Conservation (phyloP, 352 stramenopile genomes). For the Phytophthora nicotianae region DNA sequence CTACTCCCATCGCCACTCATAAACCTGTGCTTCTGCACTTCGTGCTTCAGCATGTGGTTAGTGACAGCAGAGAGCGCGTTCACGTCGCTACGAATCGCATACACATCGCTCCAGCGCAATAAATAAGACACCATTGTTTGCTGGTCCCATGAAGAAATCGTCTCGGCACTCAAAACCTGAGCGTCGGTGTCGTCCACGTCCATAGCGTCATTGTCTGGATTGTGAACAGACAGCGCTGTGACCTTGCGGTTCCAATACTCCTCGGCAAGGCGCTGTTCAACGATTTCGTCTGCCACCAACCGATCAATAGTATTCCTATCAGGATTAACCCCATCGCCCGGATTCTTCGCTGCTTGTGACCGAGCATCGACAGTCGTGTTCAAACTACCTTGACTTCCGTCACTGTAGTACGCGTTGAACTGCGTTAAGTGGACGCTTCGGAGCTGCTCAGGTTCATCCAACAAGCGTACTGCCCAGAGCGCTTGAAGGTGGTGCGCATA, state of each 20-base stretch:
- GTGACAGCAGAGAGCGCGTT: slow-evolving; percentile 42
- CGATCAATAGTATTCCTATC: slow-evolving; percentile 13
- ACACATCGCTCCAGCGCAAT: slow-evolving; percentile 57
- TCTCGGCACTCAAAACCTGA: slow-evolving; percentile 22
- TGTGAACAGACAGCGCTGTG: slow-evolving; percentile 22
- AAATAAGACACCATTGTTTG: slow-evolving; percentile 33
- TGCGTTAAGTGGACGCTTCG: slow-evolving; percentile 65
- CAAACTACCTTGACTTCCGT: slow-evolving; percentile 42
- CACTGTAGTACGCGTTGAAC: slow-evolving; percentile 75
- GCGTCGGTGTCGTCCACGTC: slow-evolving; percentile 4
- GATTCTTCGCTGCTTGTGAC: slow-evolving; percentile 4
- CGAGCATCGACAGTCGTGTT: slow-evolving; percentile 17
- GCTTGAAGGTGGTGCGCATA: slow-evolving; percentile 64
- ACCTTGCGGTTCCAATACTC: slow-evolving; percentile 56
- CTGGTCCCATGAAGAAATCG: slow-evolving; percentile 47
- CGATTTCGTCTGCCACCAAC: slow-evolving; percentile 24
- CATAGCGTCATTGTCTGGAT: slow-evolving; percentile 16
- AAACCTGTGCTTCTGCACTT: slow-evolving; percentile 29
- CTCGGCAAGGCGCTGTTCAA: slow-evolving; percentile 38
- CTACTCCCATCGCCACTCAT: background rate
- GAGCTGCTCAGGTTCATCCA: slow-evolving; percentile 53
- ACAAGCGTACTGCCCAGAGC: slow-evolving; percentile 53
- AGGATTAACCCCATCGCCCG: background rate
- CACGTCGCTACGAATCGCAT: slow-evolving; percentile 40
- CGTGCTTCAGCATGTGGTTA: slow-evolving; percentile 41